Conservation (phyloP, 2,329 filamentous ascomycete genomes). For the Colletotrichum tofieldiae region DNA sequence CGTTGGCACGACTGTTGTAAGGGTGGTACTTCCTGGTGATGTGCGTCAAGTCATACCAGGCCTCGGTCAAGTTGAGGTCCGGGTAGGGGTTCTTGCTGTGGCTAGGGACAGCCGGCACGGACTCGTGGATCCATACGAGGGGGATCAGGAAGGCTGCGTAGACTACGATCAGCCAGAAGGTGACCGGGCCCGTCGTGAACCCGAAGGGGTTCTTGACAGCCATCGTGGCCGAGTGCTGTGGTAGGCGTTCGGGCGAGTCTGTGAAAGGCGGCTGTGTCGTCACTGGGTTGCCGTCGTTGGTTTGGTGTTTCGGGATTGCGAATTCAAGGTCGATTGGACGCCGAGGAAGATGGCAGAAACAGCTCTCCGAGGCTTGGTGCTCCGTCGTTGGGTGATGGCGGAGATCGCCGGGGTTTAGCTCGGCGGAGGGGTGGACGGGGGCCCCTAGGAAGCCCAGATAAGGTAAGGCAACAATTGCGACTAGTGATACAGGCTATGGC, state of each 20-base stretch:
- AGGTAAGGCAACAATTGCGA: neutral
- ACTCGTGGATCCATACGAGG: slow-evolving; percentile 81
- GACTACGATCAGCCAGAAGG: slow-evolving; percentile 80
- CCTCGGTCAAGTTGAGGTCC: slow-evolving; percentile 86
- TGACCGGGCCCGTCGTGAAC: slow-evolving; percentile 87
- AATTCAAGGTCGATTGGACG: neutral
- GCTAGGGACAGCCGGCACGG: slow-evolving; percentile 78
- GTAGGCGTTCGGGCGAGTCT: slow-evolving; percentile 32
- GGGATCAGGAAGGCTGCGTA: slow-evolving; percentile 85
- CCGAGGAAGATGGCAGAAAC: neutral
- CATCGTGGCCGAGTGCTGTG: slow-evolving; percentile 37
- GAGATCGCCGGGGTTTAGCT: slow-evolving; percentile 8
- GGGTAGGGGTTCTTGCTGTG: slow-evolving; percentile 61
- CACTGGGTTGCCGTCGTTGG: neutral
- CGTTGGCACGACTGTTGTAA: slow-evolving; percentile 89
- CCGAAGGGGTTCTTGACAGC: slow-evolving; percentile 71
- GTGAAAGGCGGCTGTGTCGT: neutral
- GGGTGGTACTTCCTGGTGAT: slow-evolving; percentile 87
- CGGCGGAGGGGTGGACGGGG: neutral
- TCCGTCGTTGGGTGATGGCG: neutral
- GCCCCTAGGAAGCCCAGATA: slow-evolving; percentile 3
- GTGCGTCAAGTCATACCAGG: slow-evolving; percentile 86
- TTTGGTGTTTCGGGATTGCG: slow-evolving; percentile 7
- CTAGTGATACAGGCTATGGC: neutral
- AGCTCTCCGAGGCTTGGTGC: slow-evolving; percentile 2